phyloP scores from a whole-genome alignment of 208 protist genomes.

The Wallacemonas collosoma region DNA sequence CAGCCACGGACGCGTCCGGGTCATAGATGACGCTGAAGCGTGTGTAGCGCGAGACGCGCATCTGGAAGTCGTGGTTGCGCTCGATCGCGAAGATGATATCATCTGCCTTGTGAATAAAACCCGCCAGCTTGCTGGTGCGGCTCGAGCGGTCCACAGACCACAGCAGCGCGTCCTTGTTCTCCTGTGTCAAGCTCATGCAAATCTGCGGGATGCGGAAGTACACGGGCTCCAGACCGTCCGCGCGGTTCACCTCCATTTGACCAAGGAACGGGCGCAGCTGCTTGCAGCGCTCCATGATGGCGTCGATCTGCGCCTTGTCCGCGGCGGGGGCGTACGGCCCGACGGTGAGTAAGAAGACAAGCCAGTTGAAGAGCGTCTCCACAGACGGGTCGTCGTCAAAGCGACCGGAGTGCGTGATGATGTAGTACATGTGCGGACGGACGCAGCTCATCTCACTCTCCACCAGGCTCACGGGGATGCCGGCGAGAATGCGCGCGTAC shows the following conservation, averaged over 20 bases:
- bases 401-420: slow-evolving; percentile 38
- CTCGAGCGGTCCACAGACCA: slow-evolving; percentile 79
- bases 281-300: slow-evolving; percentile 40
- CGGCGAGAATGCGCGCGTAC: slow-evolving; percentile 49
- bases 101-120: slow-evolving; percentile 80
- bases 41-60: slow-evolving; percentile 43
- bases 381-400: slow-evolving; percentile 47
- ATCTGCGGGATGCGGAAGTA: slow-evolving; percentile 86
- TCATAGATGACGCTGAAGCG: slow-evolving; percentile 33
- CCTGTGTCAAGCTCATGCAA: slow-evolving; percentile 60
- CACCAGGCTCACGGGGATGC: slow-evolving; percentile 56
- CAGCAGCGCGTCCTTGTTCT: slow-evolving; percentile 68
- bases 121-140: slow-evolving; percentile 71
- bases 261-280: slow-evolving; percentile 52
- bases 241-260: slow-evolving; percentile 75
- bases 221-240: slow-evolving; percentile 71
- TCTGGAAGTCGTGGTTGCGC: slow-evolving; percentile 51
- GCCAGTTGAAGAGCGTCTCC: slow-evolving; percentile 79
- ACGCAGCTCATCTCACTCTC: slow-evolving; percentile 50
- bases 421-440: slow-evolving; percentile 28
- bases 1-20: background rate
- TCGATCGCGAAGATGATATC: slow-evolving; percentile 87
- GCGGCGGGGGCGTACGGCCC: slow-evolving; percentile 42
- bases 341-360: slow-evolving; percentile 66
- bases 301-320: slow-evolving; percentile 45